Percentiles rank a stretch among this genome's conserved stretches.
phyloP scores from a whole-genome alignment of 345 rosid species.

The Barbarea vulgaris region DNA sequence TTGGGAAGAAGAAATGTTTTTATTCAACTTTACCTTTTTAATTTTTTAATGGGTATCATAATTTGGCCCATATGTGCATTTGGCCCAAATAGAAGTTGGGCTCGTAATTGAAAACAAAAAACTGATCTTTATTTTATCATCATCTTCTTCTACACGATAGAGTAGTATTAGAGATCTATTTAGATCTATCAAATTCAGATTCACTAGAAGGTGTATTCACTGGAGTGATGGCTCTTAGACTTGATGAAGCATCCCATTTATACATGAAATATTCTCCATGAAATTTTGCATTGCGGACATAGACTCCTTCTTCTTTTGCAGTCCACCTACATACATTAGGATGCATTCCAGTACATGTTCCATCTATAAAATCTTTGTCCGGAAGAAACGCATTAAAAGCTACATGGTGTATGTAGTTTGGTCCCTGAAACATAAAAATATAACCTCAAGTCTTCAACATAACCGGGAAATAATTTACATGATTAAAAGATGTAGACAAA shows the following conservation, averaged over 20 bases:
- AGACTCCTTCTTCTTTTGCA: constrained; percentile 19
- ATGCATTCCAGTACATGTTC: constrained; percentile 15
- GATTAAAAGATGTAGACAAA: background rate
- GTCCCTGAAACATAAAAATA: constrained; percentile 23
- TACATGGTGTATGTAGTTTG: constrained; percentile 24
- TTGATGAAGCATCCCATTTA: constrained; percentile 10
- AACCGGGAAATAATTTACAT: background rate
- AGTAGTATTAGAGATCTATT: background rate
- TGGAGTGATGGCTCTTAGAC: background rate
- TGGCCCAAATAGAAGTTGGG: background rate
- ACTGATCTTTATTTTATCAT: background rate
- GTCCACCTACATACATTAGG: constrained; percentile 29
- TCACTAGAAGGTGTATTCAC: background rate
- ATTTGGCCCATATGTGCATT: background rate
- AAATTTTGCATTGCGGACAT: background rate
- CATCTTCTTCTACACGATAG: background rate
- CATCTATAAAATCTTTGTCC: constrained; percentile 15
- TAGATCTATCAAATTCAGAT: background rate
- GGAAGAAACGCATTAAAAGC: constrained; percentile 12
- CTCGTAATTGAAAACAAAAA: background rate
- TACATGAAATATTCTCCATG: constrained; percentile 24
- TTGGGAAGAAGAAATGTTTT: constrained; percentile 38
- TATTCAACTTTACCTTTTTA: background rate
- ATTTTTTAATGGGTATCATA: background rate
- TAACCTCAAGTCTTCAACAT: no score